Percentiles rank a stretch among this genome's conserved stretches.
These are phyloP conservation scores for Zangia roseola DNA, from an alignment of 768 basidiomycete genomes.

Conservation along the genomic window DNA sequence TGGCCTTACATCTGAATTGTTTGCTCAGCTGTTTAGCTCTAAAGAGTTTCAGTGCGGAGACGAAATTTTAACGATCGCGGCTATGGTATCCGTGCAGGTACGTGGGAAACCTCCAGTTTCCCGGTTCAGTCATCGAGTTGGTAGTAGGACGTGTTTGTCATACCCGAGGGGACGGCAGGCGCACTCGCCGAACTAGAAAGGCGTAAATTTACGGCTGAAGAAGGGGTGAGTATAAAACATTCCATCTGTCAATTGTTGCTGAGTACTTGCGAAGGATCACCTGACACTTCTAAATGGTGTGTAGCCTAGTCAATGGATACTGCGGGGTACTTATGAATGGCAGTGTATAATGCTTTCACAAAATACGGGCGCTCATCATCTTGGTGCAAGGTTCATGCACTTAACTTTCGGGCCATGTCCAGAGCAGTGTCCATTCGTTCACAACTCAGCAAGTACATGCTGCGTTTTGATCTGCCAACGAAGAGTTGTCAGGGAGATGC, in stretches of 20 bases:
- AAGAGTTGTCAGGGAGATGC: constrained; percentile 91
- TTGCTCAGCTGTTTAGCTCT: constrained; percentile 75
- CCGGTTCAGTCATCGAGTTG: neutral
- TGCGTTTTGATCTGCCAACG: constrained; percentile 77
- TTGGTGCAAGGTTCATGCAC: constrained; percentile 91
- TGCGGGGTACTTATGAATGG: constrained; percentile 2
- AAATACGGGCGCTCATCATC: constrained; percentile 79
- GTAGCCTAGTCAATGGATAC: neutral
- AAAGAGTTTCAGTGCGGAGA: constrained; percentile 88
- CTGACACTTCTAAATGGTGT: constrained; percentile 89
- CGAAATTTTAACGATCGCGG: constrained; percentile 93
- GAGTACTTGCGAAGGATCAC: constrained; percentile 66
- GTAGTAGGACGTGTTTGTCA: constrained; percentile 81
- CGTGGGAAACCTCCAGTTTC: constrained; percentile 7
- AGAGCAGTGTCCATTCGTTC: constrained; percentile 91
- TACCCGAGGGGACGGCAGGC: constrained; percentile 80
- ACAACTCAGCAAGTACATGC: constrained; percentile 95
- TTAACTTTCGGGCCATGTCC: constrained; percentile 93
- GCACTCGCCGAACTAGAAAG: constrained; percentile 90
- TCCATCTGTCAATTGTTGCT: neutral
- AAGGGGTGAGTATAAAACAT: constrained; percentile 66
- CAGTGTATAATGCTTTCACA: constrained; percentile 92
- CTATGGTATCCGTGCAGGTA: constrained; percentile 92
- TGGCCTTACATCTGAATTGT: constrained; percentile 1
- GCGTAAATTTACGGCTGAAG: constrained; percentile 96